Evolutionary conservation across 106 monocot genomes (phyloP), one percentile per base, ranked within the genome.

Genomic region (Ottelia alismoides): DNA sequence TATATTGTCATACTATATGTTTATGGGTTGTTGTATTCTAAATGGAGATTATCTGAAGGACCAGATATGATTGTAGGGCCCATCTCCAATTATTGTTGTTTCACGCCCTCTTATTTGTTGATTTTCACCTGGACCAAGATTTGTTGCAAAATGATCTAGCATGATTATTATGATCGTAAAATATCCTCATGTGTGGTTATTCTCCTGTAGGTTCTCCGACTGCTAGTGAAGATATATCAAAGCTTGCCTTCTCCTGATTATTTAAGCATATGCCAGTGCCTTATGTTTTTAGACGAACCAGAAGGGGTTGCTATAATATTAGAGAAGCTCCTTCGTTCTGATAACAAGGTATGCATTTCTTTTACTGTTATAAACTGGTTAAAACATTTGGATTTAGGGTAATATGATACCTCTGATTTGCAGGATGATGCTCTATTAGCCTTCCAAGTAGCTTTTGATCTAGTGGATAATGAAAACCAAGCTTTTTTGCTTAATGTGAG

Each of bases 391-490:
- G 25, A 27, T 23, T 23, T n/a, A n/a, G n/a, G n/a, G n/a, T n/a
- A n/a, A 12, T 27, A 53, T 53, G 5, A 23, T 25, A 53, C 22
- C n/a, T 65, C n/a, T 49, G 10, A 45, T 52, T 69, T 71, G 28
- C 77, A 99, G 98, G 98, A 91, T 69, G 90, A 99, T 70, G 86
- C 77, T 47, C 82, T 99, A 26, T 54, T 91, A 51, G 82, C 86
- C 47, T 99, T 80, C 64, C 98, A 99, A 61, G 91, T 99, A 67
- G 85, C 90, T 22, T 99, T 99, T 66, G 98, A 99, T 72, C 86
- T 99, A 0, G 77, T 86, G 25, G 98, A 90, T 67, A 99, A 99
- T 69, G 98, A 99, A 70, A 68, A 85, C 30, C 98, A 99, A 58
- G 98, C 98, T 19, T 99, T 99, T 56, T 70, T 90, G 4, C 57